Percentiles rank a stretch among this genome's conserved stretches.
Evolutionary conservation across 139 green algal species (phyloP).

Genomic region (Tetraselmis chui): DNA sequence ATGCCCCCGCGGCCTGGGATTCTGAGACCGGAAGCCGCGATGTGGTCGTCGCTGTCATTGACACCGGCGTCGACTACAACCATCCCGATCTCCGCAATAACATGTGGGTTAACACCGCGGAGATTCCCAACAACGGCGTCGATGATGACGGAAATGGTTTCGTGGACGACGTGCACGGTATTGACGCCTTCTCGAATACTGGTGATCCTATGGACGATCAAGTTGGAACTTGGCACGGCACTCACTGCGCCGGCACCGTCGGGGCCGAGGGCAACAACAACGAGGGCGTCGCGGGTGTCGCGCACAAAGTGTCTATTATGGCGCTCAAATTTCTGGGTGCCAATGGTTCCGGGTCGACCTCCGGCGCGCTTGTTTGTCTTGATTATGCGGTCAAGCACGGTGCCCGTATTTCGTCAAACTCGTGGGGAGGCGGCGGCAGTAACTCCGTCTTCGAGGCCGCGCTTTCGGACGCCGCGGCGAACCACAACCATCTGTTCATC

Average conservation of each 20-base stretch:
- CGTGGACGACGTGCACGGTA: conserved; percentile 7
- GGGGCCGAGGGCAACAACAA: not conserved
- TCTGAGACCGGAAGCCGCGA: not conserved
- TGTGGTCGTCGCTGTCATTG: not conserved
- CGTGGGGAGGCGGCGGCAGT: not conserved
- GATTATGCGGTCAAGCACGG: not conserved
- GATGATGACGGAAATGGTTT: conserved; percentile 7
- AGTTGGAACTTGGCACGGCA: not conserved
- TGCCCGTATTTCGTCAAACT: not conserved
- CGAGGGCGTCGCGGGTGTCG: not conserved
- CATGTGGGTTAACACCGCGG: conserved; percentile 10
- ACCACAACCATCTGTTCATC: not conserved
- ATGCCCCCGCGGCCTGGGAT: not conserved
- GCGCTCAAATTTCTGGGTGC: not conserved
- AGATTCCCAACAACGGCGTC: not conserved
- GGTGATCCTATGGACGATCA: not conserved
- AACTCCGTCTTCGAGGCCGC: not conserved
- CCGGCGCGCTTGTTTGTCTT: not conserved
- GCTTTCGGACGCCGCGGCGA: not conserved
- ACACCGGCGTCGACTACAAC: conserved; percentile 5
- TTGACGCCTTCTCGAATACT: not conserved
- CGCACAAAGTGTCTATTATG: not conserved
- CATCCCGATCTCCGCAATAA: conserved; percentile 2
- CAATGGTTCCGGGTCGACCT: not conserved
- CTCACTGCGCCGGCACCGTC: not conserved